These are phyloP conservation scores for Lizonia empirigonia DNA, from an alignment of 2,329 filamentous ascomycete genomes.

Conservation along the genomic window DNA sequence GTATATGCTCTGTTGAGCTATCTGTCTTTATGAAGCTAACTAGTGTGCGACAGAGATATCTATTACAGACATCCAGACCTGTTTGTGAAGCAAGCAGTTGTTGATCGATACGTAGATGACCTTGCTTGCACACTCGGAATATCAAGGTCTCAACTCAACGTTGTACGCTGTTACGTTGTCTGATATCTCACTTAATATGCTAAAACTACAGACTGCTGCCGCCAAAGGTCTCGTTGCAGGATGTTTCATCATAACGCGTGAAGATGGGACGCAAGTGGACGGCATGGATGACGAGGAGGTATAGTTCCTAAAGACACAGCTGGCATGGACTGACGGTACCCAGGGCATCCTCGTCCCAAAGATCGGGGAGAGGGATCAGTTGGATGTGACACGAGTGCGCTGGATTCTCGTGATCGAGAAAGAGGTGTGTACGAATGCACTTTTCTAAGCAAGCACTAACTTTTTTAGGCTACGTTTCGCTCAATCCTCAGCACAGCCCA, in stretches of 20 bases:
- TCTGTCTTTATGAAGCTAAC: constrained; percentile 11
- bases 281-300: constrained; percentile 53
- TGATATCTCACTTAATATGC: constrained; percentile 12
- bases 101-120: constrained; percentile 76
- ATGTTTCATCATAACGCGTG: constrained; percentile 55
- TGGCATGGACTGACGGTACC: background rate
- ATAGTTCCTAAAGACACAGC: background rate
- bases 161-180: constrained; percentile 59
- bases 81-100: constrained; percentile 70
- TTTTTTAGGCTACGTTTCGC: constrained; percentile 71
- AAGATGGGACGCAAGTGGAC: constrained; percentile 52
- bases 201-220: constrained; percentile 65
- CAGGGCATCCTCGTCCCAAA: constrained; percentile 68
- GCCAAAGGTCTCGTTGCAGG: constrained; percentile 75
- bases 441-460: constrained; percentile 21
- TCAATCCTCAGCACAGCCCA: constrained; percentile 65
- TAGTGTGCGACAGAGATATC: constrained; percentile 65
- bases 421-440: constrained; percentile 59
- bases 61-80: constrained; percentile 78
- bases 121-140: constrained; percentile 72
- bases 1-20: constrained; percentile 39
- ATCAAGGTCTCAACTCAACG: constrained; percentile 68
- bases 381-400: constrained; percentile 57
- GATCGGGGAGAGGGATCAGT: constrained; percentile 53
- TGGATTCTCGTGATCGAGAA: constrained; percentile 82